Evolutionary conservation across 345 rosid genomes (phyloP).

Genomic region (Lepidium aucheri): DNA sequence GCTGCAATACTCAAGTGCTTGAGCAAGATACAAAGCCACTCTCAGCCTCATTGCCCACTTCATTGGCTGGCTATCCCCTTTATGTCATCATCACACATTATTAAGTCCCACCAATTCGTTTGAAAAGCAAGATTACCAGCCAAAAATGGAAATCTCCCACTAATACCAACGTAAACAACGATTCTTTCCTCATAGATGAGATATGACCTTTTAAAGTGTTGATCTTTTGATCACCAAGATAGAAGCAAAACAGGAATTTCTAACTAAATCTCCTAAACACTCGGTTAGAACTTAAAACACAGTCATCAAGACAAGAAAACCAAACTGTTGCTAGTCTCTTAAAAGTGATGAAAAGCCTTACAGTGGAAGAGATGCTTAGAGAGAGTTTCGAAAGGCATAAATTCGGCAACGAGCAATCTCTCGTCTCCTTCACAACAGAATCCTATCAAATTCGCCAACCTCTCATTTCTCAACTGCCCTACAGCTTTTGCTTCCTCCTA

Average conservation of each 20-base stretch:
- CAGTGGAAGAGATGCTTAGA: conserved; percentile 89
- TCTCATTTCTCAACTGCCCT: conserved; percentile 63
- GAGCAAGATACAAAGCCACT: conserved; percentile 74
- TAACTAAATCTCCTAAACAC: neutral
- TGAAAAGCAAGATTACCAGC: neutral
- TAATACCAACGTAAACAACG: neutral
- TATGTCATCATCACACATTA: conserved; percentile 4
- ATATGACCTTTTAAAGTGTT: neutral
- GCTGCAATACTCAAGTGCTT: conserved; percentile 77
- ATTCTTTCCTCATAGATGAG: neutral
- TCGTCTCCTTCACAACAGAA: conserved; percentile 81
- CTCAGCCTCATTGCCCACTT: conserved; percentile 88
- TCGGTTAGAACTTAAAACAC: neutral
- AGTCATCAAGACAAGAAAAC: neutral
- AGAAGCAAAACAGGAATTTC: conserved; percentile 1
- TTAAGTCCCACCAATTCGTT: neutral
- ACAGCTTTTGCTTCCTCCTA: conserved; percentile 80
- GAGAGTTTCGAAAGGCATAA: conserved; percentile 82
- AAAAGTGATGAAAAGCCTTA: conserved; percentile 11
- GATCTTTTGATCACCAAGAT: neutral
- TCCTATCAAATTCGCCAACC: conserved; percentile 67
- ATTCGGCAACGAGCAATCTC: conserved; percentile 77
- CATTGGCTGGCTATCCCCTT: conserved; percentile 90
- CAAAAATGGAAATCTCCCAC: neutral
- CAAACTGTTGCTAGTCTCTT: neutral